Conservation (phyloP, 164 flowering plant genomes). For the Nelumbo lutea region DNA sequence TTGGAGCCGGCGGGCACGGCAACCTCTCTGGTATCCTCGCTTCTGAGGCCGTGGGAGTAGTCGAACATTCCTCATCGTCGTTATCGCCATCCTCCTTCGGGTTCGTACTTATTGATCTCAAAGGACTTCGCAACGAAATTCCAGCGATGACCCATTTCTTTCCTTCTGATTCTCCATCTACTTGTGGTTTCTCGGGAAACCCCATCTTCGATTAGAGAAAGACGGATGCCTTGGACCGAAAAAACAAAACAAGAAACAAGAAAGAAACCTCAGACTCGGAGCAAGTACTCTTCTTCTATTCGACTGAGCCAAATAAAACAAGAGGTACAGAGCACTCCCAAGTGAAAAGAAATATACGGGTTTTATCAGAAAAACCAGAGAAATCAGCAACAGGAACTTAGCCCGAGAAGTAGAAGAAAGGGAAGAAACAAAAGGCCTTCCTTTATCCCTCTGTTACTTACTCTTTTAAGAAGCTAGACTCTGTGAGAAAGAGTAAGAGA, state of each 20-base stretch:
- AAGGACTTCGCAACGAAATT: conserved; percentile 18
- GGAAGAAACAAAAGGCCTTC: conserved; percentile 25
- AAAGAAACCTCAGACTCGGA: not conserved
- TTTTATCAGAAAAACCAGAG: conserved; percentile 15
- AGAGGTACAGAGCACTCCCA: not conserved
- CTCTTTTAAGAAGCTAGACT: not conserved
- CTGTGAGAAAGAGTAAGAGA: conserved; percentile 5
- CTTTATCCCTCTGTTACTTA: not conserved
- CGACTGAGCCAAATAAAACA: not conserved
- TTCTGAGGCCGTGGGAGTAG: conserved; percentile 59
- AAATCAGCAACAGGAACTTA: not conserved
- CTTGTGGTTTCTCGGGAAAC: conserved; percentile 22
- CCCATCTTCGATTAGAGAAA: conserved; percentile 24
- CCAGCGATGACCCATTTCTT: conserved; percentile 33
- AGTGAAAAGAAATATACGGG: conserved; percentile 4
- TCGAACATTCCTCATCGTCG: conserved; percentile 27
- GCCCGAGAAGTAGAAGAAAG: not conserved
- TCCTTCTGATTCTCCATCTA: conserved; percentile 24
- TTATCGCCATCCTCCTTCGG: conserved; percentile 21
- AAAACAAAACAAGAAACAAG: not conserved
- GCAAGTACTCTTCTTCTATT: not conserved
- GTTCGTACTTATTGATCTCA: conserved; percentile 29
- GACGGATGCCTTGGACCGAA: not conserved
- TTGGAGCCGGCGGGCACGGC: conserved; percentile 78
- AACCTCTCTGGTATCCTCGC: conserved; percentile 50